Base-by-base conservation (phyloP, 208 protist genomes). In the Novymonas esmeraldas region DNA sequence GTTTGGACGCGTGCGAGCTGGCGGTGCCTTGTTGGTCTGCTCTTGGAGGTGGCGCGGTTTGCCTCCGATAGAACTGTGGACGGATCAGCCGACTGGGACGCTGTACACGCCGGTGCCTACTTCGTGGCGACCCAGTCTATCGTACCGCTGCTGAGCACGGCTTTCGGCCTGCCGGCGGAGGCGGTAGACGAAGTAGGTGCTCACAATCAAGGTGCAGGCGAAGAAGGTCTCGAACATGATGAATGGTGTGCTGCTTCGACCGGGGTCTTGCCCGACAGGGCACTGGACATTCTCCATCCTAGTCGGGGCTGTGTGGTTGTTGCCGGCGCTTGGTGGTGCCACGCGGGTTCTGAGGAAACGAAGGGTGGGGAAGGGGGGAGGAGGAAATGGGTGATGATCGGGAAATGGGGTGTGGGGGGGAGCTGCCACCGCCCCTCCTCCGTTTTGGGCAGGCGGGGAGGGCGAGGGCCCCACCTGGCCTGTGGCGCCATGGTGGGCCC, bases 81-180 rank as follows among this genome's bases (percentile, higher is more conserved):
- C 28, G 56, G 6, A 1, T 61, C 55, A 42, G 14, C 26, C 6
- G 11, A 14, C 22, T 6, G 38, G 24, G 26, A 46, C 50, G 24
- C 59, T 66, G 22, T 73, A 71, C n/a, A 66, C 49, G 18, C 60
- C 76, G 2, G 60, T 76, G 28, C 75, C 78, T 6, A 83, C 31
- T 28, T 92, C 86, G 24, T 70, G 62, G 39, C 79, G 76, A 57
- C 55, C 64, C 7, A 92, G 74, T 31, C 89, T 72, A 18, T 95
- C 89, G 62, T 90, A 89, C 11, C 85, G 73, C 54, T 89, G 84
- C 46, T 80, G 76, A 5, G 73, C 57, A 2, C 85, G 81, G 6
- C 56, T 45, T 29, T 92, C 89, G 0, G 69, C 73, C 11, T 78
- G 24, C 26, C 63, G 36, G 18, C 82, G 50, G 56, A 84, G 69